Conservation (phyloP, 148 eudicot genomes). For the Nepenthes gracilis region DNA sequence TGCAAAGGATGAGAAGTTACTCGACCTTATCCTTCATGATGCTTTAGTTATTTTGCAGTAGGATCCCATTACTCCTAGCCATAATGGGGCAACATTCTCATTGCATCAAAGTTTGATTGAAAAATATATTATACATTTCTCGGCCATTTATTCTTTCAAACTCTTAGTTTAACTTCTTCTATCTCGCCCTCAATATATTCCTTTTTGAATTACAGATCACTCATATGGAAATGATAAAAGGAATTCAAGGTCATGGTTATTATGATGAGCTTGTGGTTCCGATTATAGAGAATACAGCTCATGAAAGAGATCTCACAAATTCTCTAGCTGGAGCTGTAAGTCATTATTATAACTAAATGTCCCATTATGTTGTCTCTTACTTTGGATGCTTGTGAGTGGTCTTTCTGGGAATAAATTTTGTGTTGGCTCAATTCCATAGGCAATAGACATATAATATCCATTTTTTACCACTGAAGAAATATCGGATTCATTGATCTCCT, state of each 20-base stretch:
- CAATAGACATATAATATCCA: too few species aligned
- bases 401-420: too few species aligned
- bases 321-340: slow-evolving; percentile 92
- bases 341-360: neutral
- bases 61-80: too few species aligned
- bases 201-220: slow-evolving; percentile 49
- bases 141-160: too few species aligned
- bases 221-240: slow-evolving; percentile 99
- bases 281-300: slow-evolving; percentile 90
- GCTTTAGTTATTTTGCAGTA: too few species aligned
- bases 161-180: neutral
- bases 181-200: neutral
- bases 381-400: neutral
- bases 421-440: too few species aligned
- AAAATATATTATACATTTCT: too few species aligned
- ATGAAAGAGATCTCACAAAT: slow-evolving; percentile 88
- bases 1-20: too few species aligned
- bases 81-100: too few species aligned
- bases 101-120: too few species aligned
- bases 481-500: neutral
- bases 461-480: neutral
- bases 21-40: too few species aligned
- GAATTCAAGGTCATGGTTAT: slow-evolving; percentile 97
- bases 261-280: slow-evolving; percentile 97
- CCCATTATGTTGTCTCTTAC: neutral